A percentile compares a stretch with the other conserved stretches of the same genome.
Conservation (phyloP, 495 filamentous ascomycete species). For the Penicillium tannophilum region DNA sequence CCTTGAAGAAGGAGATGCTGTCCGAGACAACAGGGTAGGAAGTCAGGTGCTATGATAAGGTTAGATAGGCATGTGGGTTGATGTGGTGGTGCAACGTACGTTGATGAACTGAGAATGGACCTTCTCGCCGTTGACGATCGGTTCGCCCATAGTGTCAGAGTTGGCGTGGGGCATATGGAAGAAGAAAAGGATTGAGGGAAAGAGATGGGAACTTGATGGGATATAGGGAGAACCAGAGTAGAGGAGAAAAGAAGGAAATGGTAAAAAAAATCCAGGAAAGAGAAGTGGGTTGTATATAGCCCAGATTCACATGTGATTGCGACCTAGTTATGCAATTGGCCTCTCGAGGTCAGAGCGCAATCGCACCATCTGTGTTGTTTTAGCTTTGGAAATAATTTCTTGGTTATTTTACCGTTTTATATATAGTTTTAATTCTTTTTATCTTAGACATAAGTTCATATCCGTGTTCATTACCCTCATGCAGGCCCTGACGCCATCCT, state of each 20-base stretch:
- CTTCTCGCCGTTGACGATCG: slow-evolving; percentile 66
- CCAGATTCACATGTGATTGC: slow-evolving; percentile 34
- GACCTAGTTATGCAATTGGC: slow-evolving; percentile 27
- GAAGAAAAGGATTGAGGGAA: not conserved
- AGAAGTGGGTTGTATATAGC: slow-evolving; percentile 21
- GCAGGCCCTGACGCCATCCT: slow-evolving; percentile 14
- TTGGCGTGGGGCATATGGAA: slow-evolving; percentile 48
- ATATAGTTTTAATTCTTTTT: not conserved
- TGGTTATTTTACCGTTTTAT: slow-evolving; percentile 8
- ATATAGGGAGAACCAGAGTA: slow-evolving; percentile 8
- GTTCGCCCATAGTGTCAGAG: slow-evolving; percentile 45
- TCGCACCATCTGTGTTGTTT: slow-evolving; percentile 19
- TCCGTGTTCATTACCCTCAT: not conserved
- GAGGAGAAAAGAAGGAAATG: slow-evolving; percentile 10
- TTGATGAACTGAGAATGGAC: slow-evolving; percentile 66
- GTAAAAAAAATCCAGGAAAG: slow-evolving; percentile 12
- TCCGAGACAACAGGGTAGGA: slow-evolving; percentile 86
- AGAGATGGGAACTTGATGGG: slow-evolving; percentile 3
- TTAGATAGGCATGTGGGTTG: slow-evolving; percentile 9
- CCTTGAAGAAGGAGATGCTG: slow-evolving; percentile 73
- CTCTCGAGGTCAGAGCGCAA: slow-evolving; percentile 22
- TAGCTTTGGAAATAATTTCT: not conserved
- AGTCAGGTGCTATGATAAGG: slow-evolving; percentile 66
- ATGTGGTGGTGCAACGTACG: slow-evolving; percentile 46
- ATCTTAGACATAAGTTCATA: not conserved